Evolutionary conservation across 2,329 filamentous ascomycete genomes (phyloP).

Genomic region (Monosporascus ibericus): DNA sequence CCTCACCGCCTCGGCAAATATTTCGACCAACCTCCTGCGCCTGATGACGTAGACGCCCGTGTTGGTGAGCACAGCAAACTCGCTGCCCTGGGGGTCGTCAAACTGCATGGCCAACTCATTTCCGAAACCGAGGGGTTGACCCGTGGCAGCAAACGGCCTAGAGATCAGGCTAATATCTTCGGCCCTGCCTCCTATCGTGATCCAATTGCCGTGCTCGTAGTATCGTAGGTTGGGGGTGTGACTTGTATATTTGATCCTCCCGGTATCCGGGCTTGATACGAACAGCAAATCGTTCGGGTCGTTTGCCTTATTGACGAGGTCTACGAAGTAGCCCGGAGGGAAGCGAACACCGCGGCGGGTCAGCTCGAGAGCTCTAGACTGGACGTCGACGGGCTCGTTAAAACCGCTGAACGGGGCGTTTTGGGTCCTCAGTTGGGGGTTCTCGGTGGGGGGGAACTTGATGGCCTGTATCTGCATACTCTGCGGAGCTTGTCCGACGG

Average conservation of each 20-base stretch:
- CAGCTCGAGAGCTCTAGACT: constrained; percentile 41
- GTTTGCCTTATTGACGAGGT: constrained; percentile 63
- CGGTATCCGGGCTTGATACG: constrained; percentile 80
- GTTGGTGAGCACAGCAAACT: constrained; percentile 88
- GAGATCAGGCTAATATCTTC: constrained; percentile 77
- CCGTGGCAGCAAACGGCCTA: constrained; percentile 62
- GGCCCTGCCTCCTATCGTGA: constrained; percentile 65
- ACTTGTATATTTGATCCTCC: constrained; percentile 63
- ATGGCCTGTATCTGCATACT: constrained; percentile 98
- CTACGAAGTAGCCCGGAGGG: constrained; percentile 85
- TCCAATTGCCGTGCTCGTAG: constrained; percentile 74
- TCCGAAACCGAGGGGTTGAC: constrained; percentile 71
- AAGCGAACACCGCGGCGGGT: constrained; percentile 57
- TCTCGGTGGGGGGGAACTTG: constrained; percentile 72
- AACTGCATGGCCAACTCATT: constrained; percentile 97
- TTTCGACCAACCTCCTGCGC: constrained; percentile 78
- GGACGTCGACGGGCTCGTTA: constrained; percentile 37
- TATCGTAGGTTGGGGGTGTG: constrained; percentile 52
- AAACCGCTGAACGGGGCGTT: constrained; percentile 22
- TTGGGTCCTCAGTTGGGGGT: constrained; percentile 21
- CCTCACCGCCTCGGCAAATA: constrained; percentile 78
- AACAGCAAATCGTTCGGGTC: constrained; percentile 67
- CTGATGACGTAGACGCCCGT: constrained; percentile 83
- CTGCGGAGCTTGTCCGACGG: constrained; percentile 64
- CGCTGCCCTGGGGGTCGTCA: constrained; percentile 65